Evolutionary conservation across 441 rosid species (phyloP), one percentile per base, ranked within the genome.

Genomic region (Pelargonium cotyledonis): DNA sequence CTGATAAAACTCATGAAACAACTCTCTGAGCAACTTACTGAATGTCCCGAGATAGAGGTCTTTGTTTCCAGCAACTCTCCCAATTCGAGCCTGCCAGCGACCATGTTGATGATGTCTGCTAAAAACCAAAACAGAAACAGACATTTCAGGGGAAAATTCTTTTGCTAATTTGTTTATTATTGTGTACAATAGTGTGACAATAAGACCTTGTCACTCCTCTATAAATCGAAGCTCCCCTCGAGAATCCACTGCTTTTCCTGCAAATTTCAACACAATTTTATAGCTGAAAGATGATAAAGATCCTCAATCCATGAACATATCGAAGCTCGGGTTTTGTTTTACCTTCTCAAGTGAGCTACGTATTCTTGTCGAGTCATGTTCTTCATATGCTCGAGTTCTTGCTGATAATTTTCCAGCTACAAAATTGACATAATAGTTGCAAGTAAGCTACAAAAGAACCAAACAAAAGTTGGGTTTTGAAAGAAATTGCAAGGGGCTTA

Each of bases 1-100:
- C 26, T 23, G 26, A 23, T 23, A 23, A 23, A n/a, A n/a, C n/a
- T n/a, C n/a, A n/a, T n/a, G n/a, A n/a, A n/a, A n/a, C n/a, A n/a
- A n/a, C n/a, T n/a, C n/a, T n/a, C n/a, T n/a, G n/a, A n/a, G n/a
- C n/a, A 44, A 47, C 96, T 85, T 78, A 94, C 99, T 86, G 72
- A 91, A 95, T 57, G 99, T 95, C 76, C 99, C 99, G 4, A 95
- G 99, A 70, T 95, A 95, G 65, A 95, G 97, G 78, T 95, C 99
- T 73, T 91, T 95, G 80, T 95, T 95, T 66, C 99, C 99, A 0
- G 99, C 99, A 40, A 95, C 99, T 77, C 99, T 16, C 26, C 63
- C 63, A 16, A 57, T 57, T 5, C 63, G 21, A 15, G 63, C 63
- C 63, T 47, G 55, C 55, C 55, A 94, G 63, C 99, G 78, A 68